Base-by-base conservation (phyloP, 305 asterid genomes). In the Solanum aculeatissimum region DNA sequence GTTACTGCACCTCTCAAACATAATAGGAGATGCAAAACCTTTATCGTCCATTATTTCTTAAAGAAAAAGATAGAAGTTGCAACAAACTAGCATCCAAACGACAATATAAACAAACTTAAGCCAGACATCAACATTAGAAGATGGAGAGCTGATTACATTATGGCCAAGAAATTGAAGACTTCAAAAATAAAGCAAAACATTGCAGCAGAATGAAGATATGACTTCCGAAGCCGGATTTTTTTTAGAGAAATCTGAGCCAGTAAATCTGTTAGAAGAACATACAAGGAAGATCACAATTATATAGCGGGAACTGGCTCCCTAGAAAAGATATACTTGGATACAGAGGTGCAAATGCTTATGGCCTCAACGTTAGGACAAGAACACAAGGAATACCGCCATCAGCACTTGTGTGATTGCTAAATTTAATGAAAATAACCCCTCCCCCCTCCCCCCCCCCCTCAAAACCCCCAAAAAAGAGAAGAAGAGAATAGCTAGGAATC, bases 81-180 rank as follows among this genome's bases (percentile, higher is more conserved):
- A 63, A 63, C 71, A 63, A 63, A 63, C 71, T 25, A 62, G 70
- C 70, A 62, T 2, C 19, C 70, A 25, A 25, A 62, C 25, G 40
- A 62, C 70, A 27, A 63, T 27, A 63, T 27, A 63, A 62, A 63
- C 42, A 63, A 63, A 63, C 71, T 60, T 63, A 27, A 27, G 71
- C n/a, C 27, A 63, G 71, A 27, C 71, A 63, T 29, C 71, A 63
- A 63, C n/a, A 6, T 62, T 13, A 62, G 19, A 62, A 13, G 40
- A 62, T 62, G 69, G 69, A 62, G 69, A 62, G 69, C 38, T 25
- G 38, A 25, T 62, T 62, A 62, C 69, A 62, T 62, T 25, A 25
- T 62, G 5, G 38, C 70, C 70, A 62, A 62, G 70, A 62, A 62
- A 62, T 58, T 62, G 70, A 62, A 25, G 19, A 25, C 19, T 13